Base-by-base conservation (phyloP, 2,329 filamentous ascomycete genomes). In the Talaromyces sp. region DNA sequence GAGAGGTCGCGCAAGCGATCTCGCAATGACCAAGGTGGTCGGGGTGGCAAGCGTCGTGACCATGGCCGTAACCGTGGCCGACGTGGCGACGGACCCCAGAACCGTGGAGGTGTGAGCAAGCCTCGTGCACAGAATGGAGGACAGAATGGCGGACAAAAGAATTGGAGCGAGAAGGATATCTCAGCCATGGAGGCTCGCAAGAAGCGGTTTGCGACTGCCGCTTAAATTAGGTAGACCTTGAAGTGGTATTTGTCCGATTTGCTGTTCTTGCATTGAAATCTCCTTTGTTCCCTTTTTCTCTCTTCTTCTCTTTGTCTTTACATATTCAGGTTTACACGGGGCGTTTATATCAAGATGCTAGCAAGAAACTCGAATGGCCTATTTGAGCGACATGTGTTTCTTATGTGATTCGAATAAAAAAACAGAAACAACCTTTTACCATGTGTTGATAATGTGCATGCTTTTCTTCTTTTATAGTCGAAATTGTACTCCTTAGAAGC, bases 171-270 rank as follows among this genome's bases (percentile, higher is more conserved):
- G 33, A 72, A 75, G 58, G 77, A 80, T 61, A 58, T 58, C 46
- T 50, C 62, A 47, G 76, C 75, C 4, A 65, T 77, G 59, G 77
- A 80, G 54, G 76, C 75, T 49, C 71, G 77, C 61, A 79, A 77
- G 69, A 75, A 76, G 67, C 71, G 75, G 47, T 80, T 80, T 60
- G 69, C 67, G 39, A 57, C 70, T 33, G 65, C 67, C 20, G 65
- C 65, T 24, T 72, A 55, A 61, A 30, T 51, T 27, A 22, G 10
- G 7, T 9, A n/a, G 17, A 45, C 19, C 35, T 24, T 52, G n/a
- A 51, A 17, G 37, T 47, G 43, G 36, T 35, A 3, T 16, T 8
- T 6, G n/a, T 19, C 16, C 14, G 33, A 17, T 29, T 9, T 6
- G 20, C 19, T 24, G 7, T 11, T n/a, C 14, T 46, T 19, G 24